Evolutionary conservation across 352 stramenopile genomes (phyloP).

Genomic region (Phytophthora melonis): DNA sequence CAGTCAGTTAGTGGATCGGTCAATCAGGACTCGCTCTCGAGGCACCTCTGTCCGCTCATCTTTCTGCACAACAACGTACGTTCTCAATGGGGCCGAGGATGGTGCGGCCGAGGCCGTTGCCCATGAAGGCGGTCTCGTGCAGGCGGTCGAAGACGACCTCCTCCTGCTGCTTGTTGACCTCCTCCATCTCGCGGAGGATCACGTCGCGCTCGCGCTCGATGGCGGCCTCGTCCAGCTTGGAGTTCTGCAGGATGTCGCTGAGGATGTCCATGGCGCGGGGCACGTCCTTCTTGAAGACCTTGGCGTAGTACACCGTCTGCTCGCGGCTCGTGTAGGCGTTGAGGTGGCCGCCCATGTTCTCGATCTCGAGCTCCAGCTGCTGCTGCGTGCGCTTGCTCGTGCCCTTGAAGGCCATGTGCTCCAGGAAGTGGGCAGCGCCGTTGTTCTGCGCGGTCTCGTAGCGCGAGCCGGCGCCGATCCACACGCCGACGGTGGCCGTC

Average conservation of each 20-base stretch:
- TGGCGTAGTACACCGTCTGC: conserved; percentile 99
- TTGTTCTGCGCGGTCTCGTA: conserved; percentile 99
- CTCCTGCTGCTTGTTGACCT: conserved; percentile 98
- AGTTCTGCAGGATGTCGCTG: conserved; percentile 99
- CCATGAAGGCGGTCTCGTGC: conserved; percentile 98
- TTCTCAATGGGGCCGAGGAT: conserved; percentile 99
- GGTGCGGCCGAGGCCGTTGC: conserved; percentile 97
- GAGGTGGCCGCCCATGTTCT: conserved; percentile 99
- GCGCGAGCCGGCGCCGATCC: conserved; percentile 96
- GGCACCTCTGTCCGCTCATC: background rate
- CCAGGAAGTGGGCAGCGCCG: conserved; percentile 99
- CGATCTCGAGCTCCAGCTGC: conserved; percentile 99
- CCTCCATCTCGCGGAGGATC: conserved; percentile 99
- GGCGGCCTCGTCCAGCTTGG: conserved; percentile 95
- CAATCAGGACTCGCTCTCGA: background rate
- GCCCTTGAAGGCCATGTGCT: conserved; percentile 99
- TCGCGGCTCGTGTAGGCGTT: conserved; percentile 99
- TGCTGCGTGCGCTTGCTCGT: conserved; percentile 97
- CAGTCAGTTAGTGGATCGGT: conserved; percentile 7
- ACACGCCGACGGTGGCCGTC: conserved; percentile 98
- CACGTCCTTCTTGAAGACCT: conserved; percentile 99
- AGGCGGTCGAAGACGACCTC: conserved; percentile 99
- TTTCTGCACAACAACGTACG: conserved; percentile 72
- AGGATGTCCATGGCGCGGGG: conserved; percentile 98
- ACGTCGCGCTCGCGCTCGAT: conserved; percentile 99